Evolutionary conservation across 2,329 filamentous ascomycete genomes (phyloP), one percentile per base, ranked within the genome.

Genomic region (Alternaria angustiovoidea): DNA sequence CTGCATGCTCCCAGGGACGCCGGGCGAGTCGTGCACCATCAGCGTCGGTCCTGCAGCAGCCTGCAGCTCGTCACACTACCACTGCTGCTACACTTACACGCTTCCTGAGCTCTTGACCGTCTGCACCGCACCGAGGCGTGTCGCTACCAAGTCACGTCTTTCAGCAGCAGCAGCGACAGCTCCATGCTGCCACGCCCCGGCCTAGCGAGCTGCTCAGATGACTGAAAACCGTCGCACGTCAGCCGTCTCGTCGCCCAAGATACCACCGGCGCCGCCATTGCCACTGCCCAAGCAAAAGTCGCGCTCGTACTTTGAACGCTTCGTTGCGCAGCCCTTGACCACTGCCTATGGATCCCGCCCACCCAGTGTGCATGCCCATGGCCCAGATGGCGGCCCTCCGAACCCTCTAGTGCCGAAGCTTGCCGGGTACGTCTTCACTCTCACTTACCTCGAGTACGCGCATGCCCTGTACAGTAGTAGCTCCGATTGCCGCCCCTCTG

Each of bases 321-420:
- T 87, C 64, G 83, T 87, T 58, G 83, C 83, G 49, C 84, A 86
- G 71, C 83, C 84, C 20, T 84, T 86, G 72, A 71, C 74, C 42
- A 72, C 72, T 4, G 81, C 83, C 57, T 84, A 84, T 57, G 83
- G 80, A 66, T 85, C 84, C 63, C 80, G 84, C 47, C 84, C 84
- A 34, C 81, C 85, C 43, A 86, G 83, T 72, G 81, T 83, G 59
- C 82, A 84, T 69, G 78, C 79, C 52, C 74, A 72, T 68, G 78
- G 78, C 61, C 76, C 72, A 56, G 76, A 79, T 34, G 74, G 69
- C 66, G 70, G 72, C 20, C 71, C 73, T 62, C 70, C 74, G 55
- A 76, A 78, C 65, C 76, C 74, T 51, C 70, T 77, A 52, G 71
- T 78, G 53, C 74, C 76, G 32, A 75, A 71, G 63, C 68, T 76